phyloP scores from a whole-genome alignment of 257 asterid genomes.

The Marsdenia floribunda region DNA sequence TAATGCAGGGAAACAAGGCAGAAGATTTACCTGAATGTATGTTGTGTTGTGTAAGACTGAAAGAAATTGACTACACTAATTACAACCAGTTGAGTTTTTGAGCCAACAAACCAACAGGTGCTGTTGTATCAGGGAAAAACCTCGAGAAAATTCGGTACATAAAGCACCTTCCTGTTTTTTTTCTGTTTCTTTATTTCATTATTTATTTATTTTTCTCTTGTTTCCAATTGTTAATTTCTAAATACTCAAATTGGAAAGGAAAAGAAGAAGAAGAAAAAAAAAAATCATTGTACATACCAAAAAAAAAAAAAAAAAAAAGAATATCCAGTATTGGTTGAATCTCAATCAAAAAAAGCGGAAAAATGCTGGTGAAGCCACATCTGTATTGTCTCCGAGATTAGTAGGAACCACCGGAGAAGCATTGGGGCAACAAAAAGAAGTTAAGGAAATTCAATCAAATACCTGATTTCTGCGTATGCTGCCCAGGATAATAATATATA shows the following conservation, averaged over 20 bases:
- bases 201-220: not conserved
- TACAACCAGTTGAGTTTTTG: conserved; percentile 55
- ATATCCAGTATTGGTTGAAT: no score
- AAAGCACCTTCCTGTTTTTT: not conserved
- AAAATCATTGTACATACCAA: no score
- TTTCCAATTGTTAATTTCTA: not conserved
- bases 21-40: conserved; percentile 86
- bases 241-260: not conserved
- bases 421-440: not conserved
- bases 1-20: conserved; percentile 76
- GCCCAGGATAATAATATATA: no score
- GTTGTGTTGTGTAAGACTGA: conserved; percentile 70
- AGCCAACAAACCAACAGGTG: conserved; percentile 9
- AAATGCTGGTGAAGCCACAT: not conserved
- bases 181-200: not conserved
- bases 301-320: no score
- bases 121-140: not conserved
- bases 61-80: conserved; percentile 62
- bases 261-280: no score
- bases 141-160: no score
- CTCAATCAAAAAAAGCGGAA: not conserved
- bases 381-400: not conserved
- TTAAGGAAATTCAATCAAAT: not conserved
- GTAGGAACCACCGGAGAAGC: not conserved
- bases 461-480: no score